Conservation (phyloP, 2,329 filamentous ascomycete species). For the Neofusicoccum cordaticola region DNA sequence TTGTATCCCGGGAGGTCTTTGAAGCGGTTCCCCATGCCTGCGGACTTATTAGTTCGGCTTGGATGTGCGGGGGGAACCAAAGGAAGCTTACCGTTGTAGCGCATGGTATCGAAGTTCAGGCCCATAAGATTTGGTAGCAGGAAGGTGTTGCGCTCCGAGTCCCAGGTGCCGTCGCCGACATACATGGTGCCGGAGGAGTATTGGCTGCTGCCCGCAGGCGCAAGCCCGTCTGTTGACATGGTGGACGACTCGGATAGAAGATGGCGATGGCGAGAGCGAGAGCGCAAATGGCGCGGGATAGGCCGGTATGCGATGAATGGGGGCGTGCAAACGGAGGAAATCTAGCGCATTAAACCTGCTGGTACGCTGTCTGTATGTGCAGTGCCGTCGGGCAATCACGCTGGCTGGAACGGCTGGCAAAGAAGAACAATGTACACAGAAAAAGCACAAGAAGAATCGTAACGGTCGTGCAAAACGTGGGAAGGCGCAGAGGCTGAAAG, state of each 20-base stretch:
- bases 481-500: background rate
- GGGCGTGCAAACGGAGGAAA: background rate
- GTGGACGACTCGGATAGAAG: conserved; percentile 1
- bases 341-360: background rate
- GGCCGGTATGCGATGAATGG: background rate
- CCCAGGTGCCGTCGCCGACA: conserved; percentile 83
- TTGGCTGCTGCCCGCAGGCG: conserved; percentile 67
- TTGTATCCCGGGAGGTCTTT: conserved; percentile 68
- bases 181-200: conserved; percentile 73
- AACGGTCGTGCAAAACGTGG: conserved; percentile 8
- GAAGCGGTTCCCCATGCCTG: conserved; percentile 82
- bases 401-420: background rate
- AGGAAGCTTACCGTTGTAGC: conserved; percentile 68
- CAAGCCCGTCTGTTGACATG: conserved; percentile 61
- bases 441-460: background rate
- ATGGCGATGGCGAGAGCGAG: too few relatives aligned
- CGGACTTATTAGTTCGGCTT: background rate
- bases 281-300: too few relatives aligned
- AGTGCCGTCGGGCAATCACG: background rate
- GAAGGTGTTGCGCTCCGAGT: conserved; percentile 72
- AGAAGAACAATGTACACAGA: conserved; percentile 9
- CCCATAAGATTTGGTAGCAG: conserved; percentile 74
- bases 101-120: conserved; percentile 77
- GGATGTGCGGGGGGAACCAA: background rate
- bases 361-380: background rate